Percentiles rank a stretch among this genome's conserved stretches.
Conservation (phyloP, 768 basidiomycete species). For the Amanita thiersii region DNA sequence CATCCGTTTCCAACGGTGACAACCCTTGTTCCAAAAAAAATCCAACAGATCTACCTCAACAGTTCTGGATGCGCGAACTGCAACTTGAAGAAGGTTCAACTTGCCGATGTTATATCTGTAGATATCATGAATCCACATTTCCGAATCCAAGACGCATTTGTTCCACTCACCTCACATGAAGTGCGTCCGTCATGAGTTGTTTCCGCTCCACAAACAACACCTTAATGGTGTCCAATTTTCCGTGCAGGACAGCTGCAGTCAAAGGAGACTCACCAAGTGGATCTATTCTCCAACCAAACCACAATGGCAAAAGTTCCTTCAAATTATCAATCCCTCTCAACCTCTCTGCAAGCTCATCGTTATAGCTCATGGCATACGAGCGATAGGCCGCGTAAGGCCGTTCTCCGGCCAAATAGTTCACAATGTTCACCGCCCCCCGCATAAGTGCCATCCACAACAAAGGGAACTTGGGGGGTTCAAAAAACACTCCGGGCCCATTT, state of each 20-base stretch:
- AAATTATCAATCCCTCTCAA: conserved; percentile 30
- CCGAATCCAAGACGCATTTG: no score
- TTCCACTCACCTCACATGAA: conserved; percentile 35
- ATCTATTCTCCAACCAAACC: conserved; percentile 44
- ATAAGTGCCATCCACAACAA: conserved; percentile 38
- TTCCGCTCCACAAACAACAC: conserved; percentile 33
- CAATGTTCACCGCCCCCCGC: conserved; percentile 20
- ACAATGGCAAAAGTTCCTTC: conserved; percentile 32
- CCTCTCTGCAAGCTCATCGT: conserved; percentile 32
- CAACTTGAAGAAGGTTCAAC: conserved; percentile 37
- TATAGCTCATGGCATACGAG: conserved; percentile 35
- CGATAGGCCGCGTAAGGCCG: conserved; percentile 43
- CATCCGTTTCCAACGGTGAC: conserved; percentile 34
- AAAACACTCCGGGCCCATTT: conserved; percentile 37
- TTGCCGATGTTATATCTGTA: conserved; percentile 37
- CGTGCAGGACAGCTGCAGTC: conserved; percentile 31
- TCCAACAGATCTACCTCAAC: conserved; percentile 31
- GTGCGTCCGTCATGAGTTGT: conserved; percentile 27
- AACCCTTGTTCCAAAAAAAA: conserved; percentile 40
- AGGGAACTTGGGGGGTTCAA: conserved; percentile 12
- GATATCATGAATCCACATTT: not conserved
- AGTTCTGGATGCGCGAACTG: conserved; percentile 19
- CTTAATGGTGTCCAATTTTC: conserved; percentile 32
- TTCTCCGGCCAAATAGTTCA: conserved; percentile 41
- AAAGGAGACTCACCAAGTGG: conserved; percentile 45